phyloP scores from a whole-genome alignment of 2,329 filamentous ascomycete genomes.

The Colletotrichum sp. region DNA sequence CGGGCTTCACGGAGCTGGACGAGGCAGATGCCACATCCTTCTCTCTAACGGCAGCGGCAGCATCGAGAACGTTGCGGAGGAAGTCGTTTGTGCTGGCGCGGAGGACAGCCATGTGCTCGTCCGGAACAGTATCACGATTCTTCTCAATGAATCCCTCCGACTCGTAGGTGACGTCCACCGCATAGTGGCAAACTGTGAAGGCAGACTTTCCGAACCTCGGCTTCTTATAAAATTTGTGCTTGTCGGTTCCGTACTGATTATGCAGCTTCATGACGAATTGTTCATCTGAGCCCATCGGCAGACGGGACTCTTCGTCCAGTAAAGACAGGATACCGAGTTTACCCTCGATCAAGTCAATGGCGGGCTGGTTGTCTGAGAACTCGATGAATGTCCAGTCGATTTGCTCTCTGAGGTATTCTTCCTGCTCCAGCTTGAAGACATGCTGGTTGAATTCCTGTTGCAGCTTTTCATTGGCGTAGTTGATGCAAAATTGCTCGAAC shows the following conservation, averaged over 20 bases:
- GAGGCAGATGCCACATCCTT: conserved; percentile 75
- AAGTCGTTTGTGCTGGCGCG: conserved; percentile 85
- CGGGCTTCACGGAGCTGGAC: conserved; percentile 77
- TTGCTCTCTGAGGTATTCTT: conserved; percentile 94
- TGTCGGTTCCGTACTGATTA: conserved; percentile 87
- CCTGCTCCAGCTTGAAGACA: conserved; percentile 98
- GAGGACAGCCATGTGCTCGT: conserved; percentile 96
- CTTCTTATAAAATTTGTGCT: conserved; percentile 98
- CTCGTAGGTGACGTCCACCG: conserved; percentile 97
- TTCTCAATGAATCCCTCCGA: conserved; percentile 99
- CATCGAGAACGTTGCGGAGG: conserved; percentile 82
- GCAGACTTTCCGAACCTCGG: conserved; percentile 96
- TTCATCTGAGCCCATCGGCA: conserved; percentile 97
- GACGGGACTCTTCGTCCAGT: conserved; percentile 92
- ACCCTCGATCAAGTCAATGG: conserved; percentile 97
- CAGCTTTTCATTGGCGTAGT: conserved; percentile 98
- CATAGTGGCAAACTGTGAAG: conserved; percentile 98
- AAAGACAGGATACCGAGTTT: conserved; percentile 93
- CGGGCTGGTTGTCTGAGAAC: conserved; percentile 98
- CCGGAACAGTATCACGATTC: conserved; percentile 97
- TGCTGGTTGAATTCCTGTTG: conserved; percentile 99
- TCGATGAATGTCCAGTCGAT: conserved; percentile 99
- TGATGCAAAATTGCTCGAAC: conserved; percentile 99
- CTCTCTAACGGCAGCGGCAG: conserved; percentile 85
- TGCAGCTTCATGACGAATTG: conserved; percentile 97